Conservation (phyloP, 2,329 filamentous ascomycete genomes). For the Alternaria longipes region DNA sequence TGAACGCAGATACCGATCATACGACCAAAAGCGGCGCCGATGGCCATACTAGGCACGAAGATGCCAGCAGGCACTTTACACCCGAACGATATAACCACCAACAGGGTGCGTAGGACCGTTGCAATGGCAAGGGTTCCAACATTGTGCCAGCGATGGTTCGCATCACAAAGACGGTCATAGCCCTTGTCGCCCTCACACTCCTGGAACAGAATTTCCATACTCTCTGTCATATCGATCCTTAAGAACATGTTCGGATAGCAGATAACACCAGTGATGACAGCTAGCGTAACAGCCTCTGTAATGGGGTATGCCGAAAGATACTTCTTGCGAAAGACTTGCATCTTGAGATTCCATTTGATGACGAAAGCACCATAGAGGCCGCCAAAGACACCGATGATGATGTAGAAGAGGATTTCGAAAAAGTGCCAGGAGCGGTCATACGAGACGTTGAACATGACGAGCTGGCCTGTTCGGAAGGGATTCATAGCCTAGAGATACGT, state of each 20-base stretch:
- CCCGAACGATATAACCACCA: conserved; percentile 96
- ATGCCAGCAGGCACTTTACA: conserved; percentile 98
- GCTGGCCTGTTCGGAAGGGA: conserved; percentile 92
- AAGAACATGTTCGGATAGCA: conserved; percentile 97
- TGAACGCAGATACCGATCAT: conserved; percentile 96
- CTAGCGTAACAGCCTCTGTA: conserved; percentile 84
- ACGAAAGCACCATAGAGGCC: conserved; percentile 96
- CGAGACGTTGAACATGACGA: conserved; percentile 98
- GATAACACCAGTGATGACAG: conserved; percentile 84
- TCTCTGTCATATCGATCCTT: conserved; percentile 98
- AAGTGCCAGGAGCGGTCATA: conserved; percentile 99
- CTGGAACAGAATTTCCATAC: conserved; percentile 96
- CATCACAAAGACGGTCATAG: conserved; percentile 89
- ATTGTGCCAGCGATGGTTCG: conserved; percentile 77
- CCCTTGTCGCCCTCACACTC: conserved; percentile 91
- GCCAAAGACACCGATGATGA: conserved; percentile 90
- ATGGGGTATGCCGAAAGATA: conserved; percentile 86
- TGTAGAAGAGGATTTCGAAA: conserved; percentile 93
- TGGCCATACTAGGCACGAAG: conserved; percentile 97
- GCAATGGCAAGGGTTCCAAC: conserved; percentile 80
- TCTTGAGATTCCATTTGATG: conserved; percentile 95
- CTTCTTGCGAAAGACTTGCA: conserved; percentile 91
- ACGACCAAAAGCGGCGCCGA: conserved; percentile 92
- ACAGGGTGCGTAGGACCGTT: conserved; percentile 79
- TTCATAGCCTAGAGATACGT: conserved; percentile 76